phyloP scores from a whole-genome alignment of 176 grass and related monocot species.

The Musa troglodytarum region DNA sequence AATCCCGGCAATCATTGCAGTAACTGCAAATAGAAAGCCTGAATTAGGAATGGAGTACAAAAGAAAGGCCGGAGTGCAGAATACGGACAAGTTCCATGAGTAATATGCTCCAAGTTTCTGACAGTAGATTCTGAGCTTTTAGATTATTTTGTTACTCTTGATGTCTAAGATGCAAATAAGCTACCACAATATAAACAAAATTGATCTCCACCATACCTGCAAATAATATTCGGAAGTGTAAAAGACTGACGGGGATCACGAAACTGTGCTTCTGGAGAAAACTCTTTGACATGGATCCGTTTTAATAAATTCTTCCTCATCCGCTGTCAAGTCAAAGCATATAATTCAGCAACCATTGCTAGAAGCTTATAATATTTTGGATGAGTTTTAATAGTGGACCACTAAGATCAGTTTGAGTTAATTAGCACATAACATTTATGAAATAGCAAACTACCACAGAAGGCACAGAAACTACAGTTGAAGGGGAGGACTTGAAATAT shows the following conservation, averaged over 20 bases:
- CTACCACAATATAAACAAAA: neutral
- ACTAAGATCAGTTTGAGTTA: too few species aligned
- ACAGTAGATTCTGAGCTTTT: neutral
- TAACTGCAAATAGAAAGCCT: conserved; percentile 41
- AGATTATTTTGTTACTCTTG: neutral
- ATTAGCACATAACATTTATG: too few species aligned
- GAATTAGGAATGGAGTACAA: neutral
- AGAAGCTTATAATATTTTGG: neutral
- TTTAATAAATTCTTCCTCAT: conserved; percentile 96
- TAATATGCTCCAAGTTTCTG: too few species aligned
- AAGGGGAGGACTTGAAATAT: too few species aligned
- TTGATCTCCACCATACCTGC: conserved; percentile 44
- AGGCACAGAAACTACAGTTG: too few species aligned
- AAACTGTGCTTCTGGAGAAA: conserved; percentile 81
- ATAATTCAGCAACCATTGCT: neutral
- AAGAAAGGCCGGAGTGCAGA: neutral
- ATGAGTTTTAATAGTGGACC: too few species aligned
- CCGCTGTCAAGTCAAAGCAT: conserved; percentile 45
- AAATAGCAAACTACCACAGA: too few species aligned
- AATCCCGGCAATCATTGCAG: conserved; percentile 86
- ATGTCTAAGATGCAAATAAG: neutral
- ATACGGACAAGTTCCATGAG: neutral
- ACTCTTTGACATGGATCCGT: conserved; percentile 83
- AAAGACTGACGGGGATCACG: conserved; percentile 62
- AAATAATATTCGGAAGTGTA: conserved; percentile 86